A percentile compares a stretch with the other conserved stretches of the same genome.
These are phyloP conservation scores for Sphagnurus paluster DNA, from an alignment of 1,284 basidiomycete genomes.

Conservation along the genomic window DNA sequence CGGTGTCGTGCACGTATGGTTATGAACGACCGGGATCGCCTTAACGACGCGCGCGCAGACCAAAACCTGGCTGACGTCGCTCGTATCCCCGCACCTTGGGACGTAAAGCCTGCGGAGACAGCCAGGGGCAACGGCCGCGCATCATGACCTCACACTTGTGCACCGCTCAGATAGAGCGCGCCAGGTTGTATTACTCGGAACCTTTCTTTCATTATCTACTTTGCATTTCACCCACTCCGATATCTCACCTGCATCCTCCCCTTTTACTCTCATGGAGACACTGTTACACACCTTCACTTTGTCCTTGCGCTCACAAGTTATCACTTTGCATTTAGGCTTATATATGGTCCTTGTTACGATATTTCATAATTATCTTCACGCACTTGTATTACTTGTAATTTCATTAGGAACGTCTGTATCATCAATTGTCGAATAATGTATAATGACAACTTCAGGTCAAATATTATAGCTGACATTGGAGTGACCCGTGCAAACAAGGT, in stretches of 20 bases:
- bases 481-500: too few species aligned
- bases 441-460: background rate
- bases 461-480: too few species aligned
- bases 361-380: slow-evolving; percentile 2
- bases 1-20: slow-evolving; percentile 70
- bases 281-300: too few species aligned
- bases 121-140: slow-evolving; percentile 5
- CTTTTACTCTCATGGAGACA: slow-evolving; percentile 2
- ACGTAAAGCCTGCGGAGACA: slow-evolving; percentile 39
- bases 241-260: too few species aligned
- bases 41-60: slow-evolving; percentile 71
- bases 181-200: too few species aligned
- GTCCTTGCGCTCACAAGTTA: background rate
- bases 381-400: slow-evolving; percentile 14
- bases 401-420: slow-evolving; percentile 10
- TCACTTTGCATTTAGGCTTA: slow-evolving; percentile 2
- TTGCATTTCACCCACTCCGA: too few species aligned
- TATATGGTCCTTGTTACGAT: background rate
- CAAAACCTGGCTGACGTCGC: slow-evolving; percentile 71
- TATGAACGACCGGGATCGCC: slow-evolving; percentile 67
- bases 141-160: slow-evolving; percentile 9
- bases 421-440: slow-evolving; percentile 1
- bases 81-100: slow-evolving; percentile 76
- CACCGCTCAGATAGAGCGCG: too few species aligned
- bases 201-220: background rate